phyloP scores from a whole-genome alignment of 1,139 yeast genomes.

The Petasospora fabianii region DNA sequence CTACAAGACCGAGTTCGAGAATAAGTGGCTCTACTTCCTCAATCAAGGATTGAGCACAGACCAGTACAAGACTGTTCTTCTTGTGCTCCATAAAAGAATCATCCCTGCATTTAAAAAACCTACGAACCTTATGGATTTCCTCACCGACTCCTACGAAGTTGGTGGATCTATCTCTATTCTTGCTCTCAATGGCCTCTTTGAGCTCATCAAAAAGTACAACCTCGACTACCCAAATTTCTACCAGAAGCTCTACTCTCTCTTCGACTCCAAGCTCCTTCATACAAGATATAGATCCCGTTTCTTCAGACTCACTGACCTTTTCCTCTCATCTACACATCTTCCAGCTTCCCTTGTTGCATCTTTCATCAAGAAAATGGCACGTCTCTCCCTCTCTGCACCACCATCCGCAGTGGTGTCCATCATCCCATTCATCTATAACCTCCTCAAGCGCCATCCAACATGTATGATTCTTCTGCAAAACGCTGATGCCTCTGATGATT shows the following conservation, averaged over 20 bases:
- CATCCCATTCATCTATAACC: slow-evolving; percentile 87
- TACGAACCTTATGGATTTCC: slow-evolving; percentile 83
- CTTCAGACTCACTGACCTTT: slow-evolving; percentile 80
- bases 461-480: slow-evolving; percentile 86
- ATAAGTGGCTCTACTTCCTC: slow-evolving; percentile 58
- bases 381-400: slow-evolving; percentile 73
- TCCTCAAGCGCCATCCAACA: slow-evolving; percentile 85
- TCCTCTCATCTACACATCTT: slow-evolving; percentile 82
- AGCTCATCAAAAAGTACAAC: slow-evolving; percentile 75
- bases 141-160: slow-evolving; percentile 77
- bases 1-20: slow-evolving; percentile 68
- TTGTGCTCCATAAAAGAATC: slow-evolving; percentile 75
- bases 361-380: slow-evolving; percentile 76
- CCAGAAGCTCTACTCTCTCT: slow-evolving; percentile 72
- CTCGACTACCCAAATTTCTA: slow-evolving; percentile 93
- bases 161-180: slow-evolving; percentile 73
- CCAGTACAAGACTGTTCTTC: slow-evolving; percentile 68
- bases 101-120: slow-evolving; percentile 82
- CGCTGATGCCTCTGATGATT: slow-evolving; percentile 32
- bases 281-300: slow-evolving; percentile 83
- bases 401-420: slow-evolving; percentile 87
- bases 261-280: slow-evolving; percentile 72
- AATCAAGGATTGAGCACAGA: slow-evolving; percentile 39
- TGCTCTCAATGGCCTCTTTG: slow-evolving; percentile 84
- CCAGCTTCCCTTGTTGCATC: slow-evolving; percentile 84